phyloP scores from a whole-genome alignment of 768 basidiomycete species.

The Collybia sordida region DNA sequence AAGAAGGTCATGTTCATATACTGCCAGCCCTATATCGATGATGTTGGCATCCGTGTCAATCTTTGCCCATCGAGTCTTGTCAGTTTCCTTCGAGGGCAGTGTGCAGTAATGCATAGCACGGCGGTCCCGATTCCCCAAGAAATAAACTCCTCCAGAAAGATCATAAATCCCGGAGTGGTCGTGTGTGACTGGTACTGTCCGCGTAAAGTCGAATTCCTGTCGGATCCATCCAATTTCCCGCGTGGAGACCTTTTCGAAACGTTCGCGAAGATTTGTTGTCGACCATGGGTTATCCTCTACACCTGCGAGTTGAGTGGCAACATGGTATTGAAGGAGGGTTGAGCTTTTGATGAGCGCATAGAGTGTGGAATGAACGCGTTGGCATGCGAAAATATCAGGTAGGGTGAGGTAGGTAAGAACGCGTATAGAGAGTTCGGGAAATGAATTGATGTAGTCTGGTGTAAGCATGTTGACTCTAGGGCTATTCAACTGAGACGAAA shows the following conservation, averaged over 20 bases:
- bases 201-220: constrained; percentile 5
- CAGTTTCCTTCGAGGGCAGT: constrained; percentile 27
- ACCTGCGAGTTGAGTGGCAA: constrained; percentile 4
- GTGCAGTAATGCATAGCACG: constrained; percentile 30
- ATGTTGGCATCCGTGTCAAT: constrained; percentile 27
- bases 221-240: constrained; percentile 11
- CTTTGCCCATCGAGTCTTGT: constrained; percentile 26
- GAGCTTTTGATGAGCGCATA: constrained; percentile 2
- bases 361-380: constrained; percentile 5
- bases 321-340: constrained; percentile 8
- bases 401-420: constrained; percentile 8
- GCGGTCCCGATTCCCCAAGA: constrained; percentile 31
- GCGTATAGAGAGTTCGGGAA: constrained; percentile 6
- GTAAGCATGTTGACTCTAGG: too few species aligned
- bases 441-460: too few species aligned
- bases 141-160: constrained; percentile 38
- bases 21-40: constrained; percentile 43
- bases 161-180: constrained; percentile 38
- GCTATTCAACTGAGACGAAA: too few species aligned
- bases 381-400: constrained; percentile 7
- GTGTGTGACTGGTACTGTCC: constrained; percentile 6
- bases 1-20: constrained; percentile 45
- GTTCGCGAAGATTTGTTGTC: not conserved
- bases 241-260: constrained; percentile 4
- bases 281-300: constrained; percentile 9